Evolutionary conservation across 257 asterid species (phyloP).

Genomic region (Eucommia ulmoides): DNA sequence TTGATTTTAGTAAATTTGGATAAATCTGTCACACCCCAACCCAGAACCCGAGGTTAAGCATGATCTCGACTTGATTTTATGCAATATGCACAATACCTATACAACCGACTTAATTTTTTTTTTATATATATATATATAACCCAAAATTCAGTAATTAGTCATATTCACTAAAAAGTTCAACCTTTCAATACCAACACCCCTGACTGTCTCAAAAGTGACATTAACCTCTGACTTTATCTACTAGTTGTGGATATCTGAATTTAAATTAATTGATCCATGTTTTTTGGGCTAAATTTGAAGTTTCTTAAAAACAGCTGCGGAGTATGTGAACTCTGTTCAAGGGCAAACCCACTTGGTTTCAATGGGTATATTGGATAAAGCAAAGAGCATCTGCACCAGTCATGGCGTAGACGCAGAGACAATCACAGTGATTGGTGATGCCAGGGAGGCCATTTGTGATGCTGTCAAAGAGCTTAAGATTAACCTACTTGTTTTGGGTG

Average conservation of each 20-base stretch:
- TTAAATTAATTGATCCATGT: not conserved
- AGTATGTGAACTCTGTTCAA: slow-evolving; percentile 23
- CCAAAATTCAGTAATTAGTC: no score
- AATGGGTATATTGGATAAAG: slow-evolving; percentile 29
- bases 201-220: no score
- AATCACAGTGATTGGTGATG: slow-evolving; percentile 36
- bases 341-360: slow-evolving; percentile 27
- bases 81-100: no score
- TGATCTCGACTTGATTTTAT: no score
- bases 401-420: slow-evolving; percentile 41
- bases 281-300: not conserved
- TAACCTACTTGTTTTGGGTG: slow-evolving; percentile 37
- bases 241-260: not conserved
- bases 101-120: no score
- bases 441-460: slow-evolving; percentile 35
- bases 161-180: no score
- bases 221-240: not conserved
- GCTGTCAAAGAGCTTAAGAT: slow-evolving; percentile 30
- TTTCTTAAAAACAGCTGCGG: slow-evolving; percentile 25
- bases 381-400: slow-evolving; percentile 30
- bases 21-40: no score
- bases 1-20: no score
- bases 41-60: no score
- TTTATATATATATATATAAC: no score
- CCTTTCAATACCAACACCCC: no score